A percentile compares a stretch with the other conserved stretches of the same genome.
Conservation (phyloP, 192 early-diverging fungal genomes). For the Backusella australiensis region DNA sequence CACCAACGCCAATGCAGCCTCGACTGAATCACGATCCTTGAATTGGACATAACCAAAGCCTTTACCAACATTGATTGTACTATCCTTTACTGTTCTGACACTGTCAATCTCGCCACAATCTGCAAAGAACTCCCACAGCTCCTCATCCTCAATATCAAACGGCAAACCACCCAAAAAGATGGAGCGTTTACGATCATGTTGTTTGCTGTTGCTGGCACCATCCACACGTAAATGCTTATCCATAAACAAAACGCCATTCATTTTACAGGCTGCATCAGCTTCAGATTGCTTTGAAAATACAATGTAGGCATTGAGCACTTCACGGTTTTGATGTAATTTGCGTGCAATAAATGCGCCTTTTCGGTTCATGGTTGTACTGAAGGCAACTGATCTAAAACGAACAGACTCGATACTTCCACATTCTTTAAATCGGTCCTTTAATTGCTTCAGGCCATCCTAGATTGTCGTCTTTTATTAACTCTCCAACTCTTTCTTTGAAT, state of each 20-base stretch:
- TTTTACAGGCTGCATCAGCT: constrained; percentile 51
- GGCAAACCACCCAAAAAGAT: constrained; percentile 73
- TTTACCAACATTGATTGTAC: constrained; percentile 85
- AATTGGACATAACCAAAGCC: constrained; percentile 95
- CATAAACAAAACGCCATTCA: constrained; percentile 82
- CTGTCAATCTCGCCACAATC: constrained; percentile 72
- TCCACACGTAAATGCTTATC: constrained; percentile 92
- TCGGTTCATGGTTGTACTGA: constrained; percentile 64
- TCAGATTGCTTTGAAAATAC: constrained; percentile 61
- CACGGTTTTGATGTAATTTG: constrained; percentile 81
- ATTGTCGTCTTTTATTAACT: not conserved
- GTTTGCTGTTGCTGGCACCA: constrained; percentile 38
- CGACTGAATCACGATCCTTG: constrained; percentile 68
- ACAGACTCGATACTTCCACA: constrained; percentile 81
- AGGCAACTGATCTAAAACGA: constrained; percentile 88
- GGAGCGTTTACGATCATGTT: constrained; percentile 74
- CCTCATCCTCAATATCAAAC: constrained; percentile 73
- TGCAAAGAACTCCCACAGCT: constrained; percentile 69
- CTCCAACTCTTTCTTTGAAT: not conserved
- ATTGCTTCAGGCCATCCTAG: constrained; percentile 60
- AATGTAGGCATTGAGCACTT: constrained; percentile 87
- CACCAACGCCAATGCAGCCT: constrained; percentile 74
- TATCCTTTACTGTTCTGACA: constrained; percentile 83
- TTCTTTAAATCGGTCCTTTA: constrained; percentile 64
- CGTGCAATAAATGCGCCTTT: constrained; percentile 83